Percentiles rank a stretch among this genome's conserved stretches.
phyloP scores from a whole-genome alignment of 2,329 filamentous ascomycete genomes.

The Emmonsiellopsis sp. region DNA sequence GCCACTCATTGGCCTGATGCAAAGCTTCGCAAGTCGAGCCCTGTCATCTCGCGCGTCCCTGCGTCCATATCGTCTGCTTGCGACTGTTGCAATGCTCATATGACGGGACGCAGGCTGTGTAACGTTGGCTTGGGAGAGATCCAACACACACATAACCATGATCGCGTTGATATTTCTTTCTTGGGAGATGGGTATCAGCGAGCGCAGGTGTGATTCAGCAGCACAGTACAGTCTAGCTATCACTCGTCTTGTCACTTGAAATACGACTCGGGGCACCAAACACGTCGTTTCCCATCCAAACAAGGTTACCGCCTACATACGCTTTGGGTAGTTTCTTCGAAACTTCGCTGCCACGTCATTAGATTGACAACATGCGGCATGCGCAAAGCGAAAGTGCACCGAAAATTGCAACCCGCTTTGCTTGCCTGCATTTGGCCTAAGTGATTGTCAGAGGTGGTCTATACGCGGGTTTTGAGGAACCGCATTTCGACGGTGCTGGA shows the following conservation, averaged over 20 bases:
- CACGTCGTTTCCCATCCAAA: too few species aligned
- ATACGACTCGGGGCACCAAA: background rate
- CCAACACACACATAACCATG: constrained; percentile 8
- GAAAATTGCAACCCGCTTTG: background rate
- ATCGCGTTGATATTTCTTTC: constrained; percentile 12
- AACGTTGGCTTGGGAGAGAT: background rate
- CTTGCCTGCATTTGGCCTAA: background rate
- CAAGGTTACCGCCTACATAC: background rate
- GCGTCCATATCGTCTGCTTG: background rate
- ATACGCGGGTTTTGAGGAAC: background rate
- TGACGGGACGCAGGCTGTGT: constrained; percentile 24
- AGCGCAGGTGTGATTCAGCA: constrained; percentile 44
- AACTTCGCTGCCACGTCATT: background rate
- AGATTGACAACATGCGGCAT: background rate
- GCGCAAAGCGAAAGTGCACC: background rate
- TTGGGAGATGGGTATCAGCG: constrained; percentile 36
- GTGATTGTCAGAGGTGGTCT: background rate
- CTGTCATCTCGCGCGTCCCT: constrained; percentile 29
- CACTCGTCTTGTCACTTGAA: background rate
- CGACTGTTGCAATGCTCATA: constrained; percentile 34
- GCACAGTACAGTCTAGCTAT: constrained; percentile 20
- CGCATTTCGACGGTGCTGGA: background rate
- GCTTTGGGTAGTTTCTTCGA: background rate
- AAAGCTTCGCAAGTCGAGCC: constrained; percentile 46
- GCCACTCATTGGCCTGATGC: constrained; percentile 21